Conservation (phyloP, 495 filamentous ascomycete species). For the Penicillium macrosclerotiorum region DNA sequence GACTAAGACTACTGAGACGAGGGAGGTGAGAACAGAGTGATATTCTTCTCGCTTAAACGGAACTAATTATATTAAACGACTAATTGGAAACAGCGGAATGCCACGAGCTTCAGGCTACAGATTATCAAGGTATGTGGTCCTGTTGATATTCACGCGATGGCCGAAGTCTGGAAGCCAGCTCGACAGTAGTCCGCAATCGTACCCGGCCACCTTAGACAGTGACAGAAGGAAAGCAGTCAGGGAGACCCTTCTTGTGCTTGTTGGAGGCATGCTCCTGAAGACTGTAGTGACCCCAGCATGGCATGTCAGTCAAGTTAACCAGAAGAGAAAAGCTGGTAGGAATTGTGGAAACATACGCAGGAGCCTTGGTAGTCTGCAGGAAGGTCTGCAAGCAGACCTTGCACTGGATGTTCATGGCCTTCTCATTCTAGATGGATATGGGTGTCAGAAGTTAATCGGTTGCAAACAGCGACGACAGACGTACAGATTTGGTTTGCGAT, state of each 20-base stretch:
- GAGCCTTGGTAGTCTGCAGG: constrained; percentile 30
- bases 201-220: constrained; percentile 7
- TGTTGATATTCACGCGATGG: no score
- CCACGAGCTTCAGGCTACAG: no score
- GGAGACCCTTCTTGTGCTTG: constrained; percentile 28
- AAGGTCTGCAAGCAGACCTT: constrained; percentile 28
- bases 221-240: constrained; percentile 27
- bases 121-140: no score
- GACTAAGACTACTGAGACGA: no score
- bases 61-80: no score
- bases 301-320: constrained; percentile 5
- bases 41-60: no score
- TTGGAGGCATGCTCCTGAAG: constrained; percentile 30
- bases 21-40: no score
- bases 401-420: constrained; percentile 29
- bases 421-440: constrained; percentile 19
- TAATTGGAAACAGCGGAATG: no score
- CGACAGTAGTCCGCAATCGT: no score
- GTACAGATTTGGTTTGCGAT: constrained; percentile 25
- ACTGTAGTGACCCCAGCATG: background rate
- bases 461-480: background rate
- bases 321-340: background rate
- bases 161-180: no score
- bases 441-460: background rate
- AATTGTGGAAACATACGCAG: constrained; percentile 20